phyloP scores from a whole-genome alignment of 176 grass and related monocot genomes.

The Coix lacrymajobi region DNA sequence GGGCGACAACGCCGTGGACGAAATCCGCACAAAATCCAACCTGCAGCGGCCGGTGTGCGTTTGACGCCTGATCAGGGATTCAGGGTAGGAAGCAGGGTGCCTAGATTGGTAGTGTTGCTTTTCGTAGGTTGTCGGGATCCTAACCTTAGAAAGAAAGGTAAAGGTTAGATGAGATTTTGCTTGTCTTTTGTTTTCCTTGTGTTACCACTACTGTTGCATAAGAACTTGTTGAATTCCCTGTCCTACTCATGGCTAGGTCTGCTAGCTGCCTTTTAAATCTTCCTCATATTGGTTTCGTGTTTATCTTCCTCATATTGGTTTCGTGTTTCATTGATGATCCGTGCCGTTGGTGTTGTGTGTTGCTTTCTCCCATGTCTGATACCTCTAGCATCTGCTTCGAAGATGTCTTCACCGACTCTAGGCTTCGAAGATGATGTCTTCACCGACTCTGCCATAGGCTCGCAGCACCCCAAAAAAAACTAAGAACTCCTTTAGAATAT shows the following conservation, averaged over 20 bases:
- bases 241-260: not conserved
- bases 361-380: not conserved
- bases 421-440: not conserved
- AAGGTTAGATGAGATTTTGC: not conserved
- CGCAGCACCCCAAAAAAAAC: not conserved
- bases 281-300: not conserved
- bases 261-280: not conserved
- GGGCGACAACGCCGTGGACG: slow-evolving; percentile 48
- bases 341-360: not conserved
- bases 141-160: slow-evolving; percentile 10
- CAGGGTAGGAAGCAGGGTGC: not conserved
- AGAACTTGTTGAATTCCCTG: not conserved
- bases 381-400: not conserved
- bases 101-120: not conserved
- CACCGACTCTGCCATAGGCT: not conserved
- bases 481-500: too few relatives aligned
- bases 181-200: not conserved
- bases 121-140: not conserved
- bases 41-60: slow-evolving; percentile 15
- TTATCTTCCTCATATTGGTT: not conserved
- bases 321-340: not conserved
- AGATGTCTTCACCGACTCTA: not conserved
- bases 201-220: not conserved
- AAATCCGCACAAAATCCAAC: slow-evolving; percentile 46
- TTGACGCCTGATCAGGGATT: slow-evolving; percentile 15